A percentile compares a stretch with the other conserved stretches of the same genome.
Conservation (phyloP, 805 yeast genomes). For the Saturnispora diversa region DNA sequence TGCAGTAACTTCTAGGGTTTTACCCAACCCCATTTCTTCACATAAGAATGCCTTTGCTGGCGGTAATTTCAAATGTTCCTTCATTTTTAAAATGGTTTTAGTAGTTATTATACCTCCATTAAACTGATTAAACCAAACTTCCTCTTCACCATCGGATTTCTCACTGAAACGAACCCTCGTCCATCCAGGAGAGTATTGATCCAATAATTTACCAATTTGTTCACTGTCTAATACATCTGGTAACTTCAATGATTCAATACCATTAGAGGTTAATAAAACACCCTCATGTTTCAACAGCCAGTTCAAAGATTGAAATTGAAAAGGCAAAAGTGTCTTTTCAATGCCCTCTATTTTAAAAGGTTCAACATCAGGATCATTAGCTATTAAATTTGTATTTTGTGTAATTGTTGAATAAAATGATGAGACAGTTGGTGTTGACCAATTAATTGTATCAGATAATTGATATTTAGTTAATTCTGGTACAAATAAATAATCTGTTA, state of each 20-base stretch:
- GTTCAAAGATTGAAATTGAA: conserved; percentile 46
- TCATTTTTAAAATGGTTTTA: conserved; percentile 25
- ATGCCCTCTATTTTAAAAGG: conserved; percentile 15
- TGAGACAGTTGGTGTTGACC: conserved; percentile 21
- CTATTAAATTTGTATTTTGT: conserved; percentile 31
- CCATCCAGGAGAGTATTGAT: conserved; percentile 50
- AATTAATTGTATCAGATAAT: conserved; percentile 8
- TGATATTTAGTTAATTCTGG: conserved; percentile 22
- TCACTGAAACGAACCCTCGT: conserved; percentile 18
- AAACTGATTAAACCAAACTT: conserved; percentile 41
- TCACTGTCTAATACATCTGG: conserved; percentile 17
- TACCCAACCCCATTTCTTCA: conserved; percentile 98
- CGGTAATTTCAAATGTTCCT: conserved; percentile 11
- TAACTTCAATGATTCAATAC: conserved; percentile 11
- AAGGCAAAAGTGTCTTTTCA: conserved; percentile 27
- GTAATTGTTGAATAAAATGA: conserved; percentile 46
- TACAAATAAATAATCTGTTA: conserved; percentile 13
- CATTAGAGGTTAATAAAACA: conserved; percentile 21
- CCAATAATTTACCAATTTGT: conserved; percentile 29
- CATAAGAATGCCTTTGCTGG: conserved; percentile 61
- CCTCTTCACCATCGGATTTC: not conserved
- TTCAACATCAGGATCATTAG: conserved; percentile 7
- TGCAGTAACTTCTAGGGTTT: conserved; percentile 78
- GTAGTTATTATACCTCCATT: conserved; percentile 40
- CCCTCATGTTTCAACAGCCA: conserved; percentile 54